Evolutionary conservation across 2,329 filamentous ascomycete species (phyloP).

Genomic region (Clarireedia monteithiana): DNA sequence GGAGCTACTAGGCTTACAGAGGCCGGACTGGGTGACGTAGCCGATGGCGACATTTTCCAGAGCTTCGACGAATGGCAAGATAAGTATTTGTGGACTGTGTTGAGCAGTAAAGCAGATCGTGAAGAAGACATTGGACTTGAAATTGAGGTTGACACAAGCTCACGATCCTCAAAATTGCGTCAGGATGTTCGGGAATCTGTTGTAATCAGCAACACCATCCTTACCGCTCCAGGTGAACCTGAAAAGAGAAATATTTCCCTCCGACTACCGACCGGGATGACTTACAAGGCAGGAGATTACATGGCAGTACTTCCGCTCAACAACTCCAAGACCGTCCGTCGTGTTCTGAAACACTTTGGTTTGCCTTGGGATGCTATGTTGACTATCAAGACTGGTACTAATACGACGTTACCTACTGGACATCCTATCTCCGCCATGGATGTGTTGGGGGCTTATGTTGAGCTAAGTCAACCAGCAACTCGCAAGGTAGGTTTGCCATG

Average conservation of each 20-base stretch:
- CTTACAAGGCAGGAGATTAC: constrained; percentile 19
- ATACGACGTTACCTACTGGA: constrained; percentile 36
- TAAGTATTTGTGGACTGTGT: constrained; percentile 39
- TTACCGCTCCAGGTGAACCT: constrained; percentile 36
- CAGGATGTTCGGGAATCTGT: constrained; percentile 55
- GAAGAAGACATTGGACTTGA: background rate
- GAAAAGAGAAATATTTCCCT: constrained; percentile 54
- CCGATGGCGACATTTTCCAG: constrained; percentile 53
- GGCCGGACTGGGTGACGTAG: constrained; percentile 1
- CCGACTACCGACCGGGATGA: constrained; percentile 11
- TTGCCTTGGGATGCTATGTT: constrained; percentile 40
- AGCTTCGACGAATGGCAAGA: constrained; percentile 65
- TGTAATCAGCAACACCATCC: constrained; percentile 43
- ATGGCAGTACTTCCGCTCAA: constrained; percentile 17
- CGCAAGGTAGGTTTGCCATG: constrained; percentile 30
- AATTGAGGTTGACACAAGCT: constrained; percentile 12
- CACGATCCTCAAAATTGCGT: constrained; percentile 35
- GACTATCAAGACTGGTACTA: constrained; percentile 36
- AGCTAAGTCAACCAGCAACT: constrained; percentile 51
- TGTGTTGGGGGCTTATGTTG: constrained; percentile 49
- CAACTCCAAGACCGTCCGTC: constrained; percentile 9
- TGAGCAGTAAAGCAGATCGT: constrained; percentile 10
- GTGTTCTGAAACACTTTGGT: constrained; percentile 22
- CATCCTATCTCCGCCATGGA: constrained; percentile 43
- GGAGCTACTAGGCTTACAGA: constrained; percentile 3